Evolutionary conservation across 192 early-diverging fungal genomes (phyloP).

Genomic region (Backusella liffmaniae): DNA sequence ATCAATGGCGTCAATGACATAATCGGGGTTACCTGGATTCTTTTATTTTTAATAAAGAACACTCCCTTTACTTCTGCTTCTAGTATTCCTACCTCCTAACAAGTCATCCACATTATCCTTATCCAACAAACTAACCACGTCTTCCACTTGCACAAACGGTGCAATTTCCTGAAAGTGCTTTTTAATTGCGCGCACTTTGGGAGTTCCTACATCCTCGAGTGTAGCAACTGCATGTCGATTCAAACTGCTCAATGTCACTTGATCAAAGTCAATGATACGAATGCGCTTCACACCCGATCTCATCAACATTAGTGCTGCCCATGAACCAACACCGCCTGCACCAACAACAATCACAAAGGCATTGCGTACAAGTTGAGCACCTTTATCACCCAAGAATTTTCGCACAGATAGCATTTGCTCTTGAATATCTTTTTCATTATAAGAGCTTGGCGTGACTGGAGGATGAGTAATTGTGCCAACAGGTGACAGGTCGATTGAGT

Average conservation of each 20-base stretch:
- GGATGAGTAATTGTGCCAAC: not conserved
- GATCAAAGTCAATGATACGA: conserved; percentile 96
- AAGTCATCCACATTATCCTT: conserved; percentile 65
- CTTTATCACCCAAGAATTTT: conserved; percentile 86
- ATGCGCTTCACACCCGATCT: conserved; percentile 84
- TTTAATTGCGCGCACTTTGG: conserved; percentile 78
- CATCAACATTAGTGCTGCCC: conserved; percentile 89
- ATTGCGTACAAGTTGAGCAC: conserved; percentile 64
- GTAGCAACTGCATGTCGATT: conserved; percentile 95
- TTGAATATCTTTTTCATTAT: conserved; percentile 40
- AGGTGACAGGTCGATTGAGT: not conserved
- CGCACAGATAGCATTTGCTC: conserved; percentile 88
- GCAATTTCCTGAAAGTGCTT: conserved; percentile 73
- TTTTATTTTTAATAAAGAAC: conserved; percentile 1
- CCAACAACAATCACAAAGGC: conserved; percentile 95
- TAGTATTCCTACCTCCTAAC: conserved; percentile 55
- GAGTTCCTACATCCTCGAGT: conserved; percentile 84
- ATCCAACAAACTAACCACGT: conserved; percentile 73
- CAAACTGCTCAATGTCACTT: conserved; percentile 90
- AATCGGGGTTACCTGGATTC: conserved; percentile 55
- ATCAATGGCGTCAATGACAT: conserved; percentile 90
- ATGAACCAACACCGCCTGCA: conserved; percentile 91
- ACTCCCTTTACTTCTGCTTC: not conserved
- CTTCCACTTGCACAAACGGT: conserved; percentile 80
- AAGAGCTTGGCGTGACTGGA: not conserved